phyloP scores from a whole-genome alignment of 2,329 filamentous ascomycete species.

The Neofusicoccum laricinum region DNA sequence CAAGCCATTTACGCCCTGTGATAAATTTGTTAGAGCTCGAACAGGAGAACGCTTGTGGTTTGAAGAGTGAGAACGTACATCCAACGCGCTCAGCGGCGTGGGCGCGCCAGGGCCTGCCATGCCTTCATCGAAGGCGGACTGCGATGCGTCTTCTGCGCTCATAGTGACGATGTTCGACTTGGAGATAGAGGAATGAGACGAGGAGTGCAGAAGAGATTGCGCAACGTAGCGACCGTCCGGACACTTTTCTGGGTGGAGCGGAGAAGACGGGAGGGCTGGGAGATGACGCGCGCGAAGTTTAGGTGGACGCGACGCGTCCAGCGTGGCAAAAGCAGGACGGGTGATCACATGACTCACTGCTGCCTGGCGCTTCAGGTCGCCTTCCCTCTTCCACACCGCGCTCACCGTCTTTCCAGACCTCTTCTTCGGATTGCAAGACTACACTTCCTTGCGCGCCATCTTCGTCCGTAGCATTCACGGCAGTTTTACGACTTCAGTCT shows the following conservation, averaged over 20 bases:
- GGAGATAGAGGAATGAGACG: too few species aligned
- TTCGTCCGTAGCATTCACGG: not conserved
- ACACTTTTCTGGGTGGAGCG: not conserved
- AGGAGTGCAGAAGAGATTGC: not conserved
- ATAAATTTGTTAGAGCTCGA: conserved; percentile 15
- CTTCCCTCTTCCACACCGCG: too few species aligned
- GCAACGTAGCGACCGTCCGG: too few species aligned
- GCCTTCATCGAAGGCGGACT: conserved; percentile 63
- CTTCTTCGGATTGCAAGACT: too few species aligned
- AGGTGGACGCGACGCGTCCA: not conserved
- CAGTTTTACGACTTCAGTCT: not conserved
- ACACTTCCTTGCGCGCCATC: too few species aligned
- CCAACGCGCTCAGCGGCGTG: conserved; percentile 78
- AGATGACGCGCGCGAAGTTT: not conserved
- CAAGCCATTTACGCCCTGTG: conserved; percentile 77
- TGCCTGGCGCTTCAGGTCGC: not conserved
- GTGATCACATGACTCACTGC: not conserved
- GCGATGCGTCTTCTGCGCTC: conserved; percentile 60
- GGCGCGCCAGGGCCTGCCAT: conserved; percentile 87
- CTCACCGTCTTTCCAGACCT: too few species aligned
- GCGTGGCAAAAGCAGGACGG: conserved; percentile 2
- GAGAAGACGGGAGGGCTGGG: not conserved
- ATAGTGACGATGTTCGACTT: conserved; percentile 29
- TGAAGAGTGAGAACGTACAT: conserved; percentile 57
- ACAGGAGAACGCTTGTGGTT: not conserved